A percentile compares a stretch with the other conserved stretches of the same genome.
Conservation (phyloP, 1,139 yeast species). For the Yamadazyma conglobata region DNA sequence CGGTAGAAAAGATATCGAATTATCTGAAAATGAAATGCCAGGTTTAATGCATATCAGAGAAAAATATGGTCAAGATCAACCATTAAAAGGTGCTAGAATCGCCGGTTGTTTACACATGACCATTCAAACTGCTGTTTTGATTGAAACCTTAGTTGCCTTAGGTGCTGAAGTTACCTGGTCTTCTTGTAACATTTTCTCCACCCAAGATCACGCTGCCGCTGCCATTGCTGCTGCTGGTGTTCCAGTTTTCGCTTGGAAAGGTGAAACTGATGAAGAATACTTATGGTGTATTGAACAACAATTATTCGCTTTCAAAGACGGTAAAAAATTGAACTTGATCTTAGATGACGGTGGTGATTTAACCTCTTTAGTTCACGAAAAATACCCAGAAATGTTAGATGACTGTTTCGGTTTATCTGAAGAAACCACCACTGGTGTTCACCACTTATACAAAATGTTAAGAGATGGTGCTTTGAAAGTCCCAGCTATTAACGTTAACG, state of each 20-base stretch:
- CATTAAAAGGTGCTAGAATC: slow-evolving; percentile 97
- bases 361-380: slow-evolving; percentile 94
- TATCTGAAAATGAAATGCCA: slow-evolving; percentile 99
- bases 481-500: slow-evolving; percentile 99
- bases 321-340: slow-evolving; percentile 92
- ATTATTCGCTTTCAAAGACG: slow-evolving; percentile 96
- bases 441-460: slow-evolving; percentile 96
- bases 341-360: slow-evolving; percentile 99
- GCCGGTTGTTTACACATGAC: slow-evolving; percentile 99
- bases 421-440: slow-evolving; percentile 99
- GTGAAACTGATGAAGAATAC: slow-evolving; percentile 99
- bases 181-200: slow-evolving; percentile 98
- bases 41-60: slow-evolving; percentile 98
- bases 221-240: slow-evolving; percentile 99
- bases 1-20: slow-evolving; percentile 99
- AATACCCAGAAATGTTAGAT: slow-evolving; percentile 96
- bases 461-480: slow-evolving; percentile 89
- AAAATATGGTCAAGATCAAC: slow-evolving; percentile 89
- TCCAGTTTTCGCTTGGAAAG: slow-evolving; percentile 99
- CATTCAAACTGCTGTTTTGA: slow-evolving; percentile 98
- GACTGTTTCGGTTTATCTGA: slow-evolving; percentile 96
- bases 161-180: slow-evolving; percentile 99
- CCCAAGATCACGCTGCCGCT: slow-evolving; percentile 99
- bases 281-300: slow-evolving; percentile 99
- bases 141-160: slow-evolving; percentile 93